Base-by-base conservation (phyloP, 441 rosid genomes). In the Daphne laureola region DNA sequence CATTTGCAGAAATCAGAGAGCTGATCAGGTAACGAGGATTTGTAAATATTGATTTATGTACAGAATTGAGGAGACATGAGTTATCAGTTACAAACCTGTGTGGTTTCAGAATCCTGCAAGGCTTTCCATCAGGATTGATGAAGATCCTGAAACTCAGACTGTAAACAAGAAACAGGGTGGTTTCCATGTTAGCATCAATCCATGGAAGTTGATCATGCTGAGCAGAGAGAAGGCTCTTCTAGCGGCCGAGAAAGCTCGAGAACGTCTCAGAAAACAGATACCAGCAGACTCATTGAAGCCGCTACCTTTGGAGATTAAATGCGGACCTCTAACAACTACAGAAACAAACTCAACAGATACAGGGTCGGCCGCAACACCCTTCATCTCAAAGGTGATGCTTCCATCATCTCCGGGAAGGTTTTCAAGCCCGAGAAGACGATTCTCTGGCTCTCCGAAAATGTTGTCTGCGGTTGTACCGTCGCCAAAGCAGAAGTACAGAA, bases 221-320 rank as follows among this genome's bases (percentile, higher is more conserved):
- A 92, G 95, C 74, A 78, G 78, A 65, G 96, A 93, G 63, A 88
- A 80, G 72, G 95, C 95, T 65, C 62, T 91, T 44, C 66, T 75
- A 57, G 96, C 93, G 35, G 98, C 98, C 17, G 96, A 92, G 50
- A 92, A 73, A 68, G 95, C 96, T 43, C 78, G 67, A 66, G 95
- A 81, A 67, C 78, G 83, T 73, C 76, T 88, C 17, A 53, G 71
- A 76, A 86, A 75, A 45, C 67, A 78, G 27, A 84, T 71, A 44
- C 66, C 75, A 18, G 43, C 57, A 0, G 67, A 78, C 62, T 60
- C 89, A 31, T 51, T 88, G 45, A 81, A 78, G 73, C 94, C 96
- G 55, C 79, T 88, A 45, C 96, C 98, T 2, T 43, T 69, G 54
- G 98, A 91, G 79, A 86, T 86, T 8, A 88, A 84, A 72, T 60